Base-by-base conservation (phyloP, 225 moss, liverwort and hornwort species). In the Takakia lepidozioides region DNA sequence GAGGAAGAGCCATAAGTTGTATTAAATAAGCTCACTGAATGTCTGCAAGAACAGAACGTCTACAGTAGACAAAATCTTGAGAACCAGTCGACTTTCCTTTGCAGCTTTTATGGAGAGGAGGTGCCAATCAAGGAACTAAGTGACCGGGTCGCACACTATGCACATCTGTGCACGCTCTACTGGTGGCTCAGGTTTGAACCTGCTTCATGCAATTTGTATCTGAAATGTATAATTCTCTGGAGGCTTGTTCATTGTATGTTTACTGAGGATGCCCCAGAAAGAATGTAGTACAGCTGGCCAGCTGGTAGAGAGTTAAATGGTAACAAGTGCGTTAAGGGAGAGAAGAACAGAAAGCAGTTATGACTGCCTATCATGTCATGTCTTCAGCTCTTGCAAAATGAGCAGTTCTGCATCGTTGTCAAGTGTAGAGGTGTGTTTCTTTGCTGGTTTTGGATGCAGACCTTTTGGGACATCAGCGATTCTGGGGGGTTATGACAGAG, bases 401-500 rank as follows among this genome's bases (percentile, higher is more conserved):
- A n/a, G n/a, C n/a, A n/a, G n/a, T n/a, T n/a, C n/a, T n/a, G n/a
- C n/a, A n/a, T n/a, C n/a, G n/a, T n/a, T n/a, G n/a, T 32, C 8
- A 32, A 6, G 32, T 32, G 8, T 32, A 6, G 8, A 32, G 11
- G 11, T 32, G 32, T 32, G 32, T 10, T 46, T 21, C 14, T 20
- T 6, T 46, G 21, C 16, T 32, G 7, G 32, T 7, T 32, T 6
- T 34, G 4, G 19, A 17, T 74, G 59, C 66, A 89, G 89, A 66
- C 86, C 89, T 19, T 86, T 69, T 54, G 93, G 83, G 42, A 79
- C 91, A 29, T 82, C 87, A 47, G 87, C 95, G 48, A 98, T 98
- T 44, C 64, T 91, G 62, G 91, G 87, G 62, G 91, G 91, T 38
- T 98, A 85, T 39, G 91, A 98, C 47, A 74, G 95, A 36, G 95